Base-by-base conservation (phyloP, 169 alveolate species). In the Eimeria maxima region DNA sequence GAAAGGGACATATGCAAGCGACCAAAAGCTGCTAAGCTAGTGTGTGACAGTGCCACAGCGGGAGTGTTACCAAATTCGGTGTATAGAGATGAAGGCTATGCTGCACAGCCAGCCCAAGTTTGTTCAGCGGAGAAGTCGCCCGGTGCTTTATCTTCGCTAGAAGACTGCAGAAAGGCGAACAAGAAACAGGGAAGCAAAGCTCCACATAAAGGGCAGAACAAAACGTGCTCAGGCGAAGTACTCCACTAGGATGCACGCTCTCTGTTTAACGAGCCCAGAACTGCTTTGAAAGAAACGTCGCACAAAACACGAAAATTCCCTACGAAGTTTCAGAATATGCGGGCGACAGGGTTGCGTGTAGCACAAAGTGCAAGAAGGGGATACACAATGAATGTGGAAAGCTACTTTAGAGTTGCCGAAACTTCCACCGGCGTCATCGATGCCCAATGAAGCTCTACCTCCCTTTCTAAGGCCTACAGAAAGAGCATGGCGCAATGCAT, bases 391-490 rank as follows among this genome's bases (percentile, higher is more conserved):
- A 3, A 11, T 33, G n/a, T 69, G 80, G 27, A 7, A 27, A 69
- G 50, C 50, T 86, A 86, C 93, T 57, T 86, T 33, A 86, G 93
- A 1, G 57, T 45, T 38, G 74, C 93, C 7, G 80, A 86, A 63
- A 86, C 93, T 45, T 86, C 78, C 69, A 38, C 27, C 33, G 93
- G 93, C 33, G 93, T 57, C 42, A 86, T n/a, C 60, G 93, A 78
- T 33, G 93, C 55, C 93, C 93, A 86, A 38, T 86, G 93, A 20
- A 86, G 93, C 69, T 86, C 93, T 38, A 86, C 69, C 60, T 86
- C 93, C 63, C 93, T 29, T 47, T 86, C 93, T 53, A 86, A 7
- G 45, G 93, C 93, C 93, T 86, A 45, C 55, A 33, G 27, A 22
- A 18, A 4, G 42, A 22, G 18, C 33, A 33, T n/a, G 29, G 44